Conservation (phyloP, 1,284 basidiomycete genomes). For the Cutaneotrichosporon sp. region DNA sequence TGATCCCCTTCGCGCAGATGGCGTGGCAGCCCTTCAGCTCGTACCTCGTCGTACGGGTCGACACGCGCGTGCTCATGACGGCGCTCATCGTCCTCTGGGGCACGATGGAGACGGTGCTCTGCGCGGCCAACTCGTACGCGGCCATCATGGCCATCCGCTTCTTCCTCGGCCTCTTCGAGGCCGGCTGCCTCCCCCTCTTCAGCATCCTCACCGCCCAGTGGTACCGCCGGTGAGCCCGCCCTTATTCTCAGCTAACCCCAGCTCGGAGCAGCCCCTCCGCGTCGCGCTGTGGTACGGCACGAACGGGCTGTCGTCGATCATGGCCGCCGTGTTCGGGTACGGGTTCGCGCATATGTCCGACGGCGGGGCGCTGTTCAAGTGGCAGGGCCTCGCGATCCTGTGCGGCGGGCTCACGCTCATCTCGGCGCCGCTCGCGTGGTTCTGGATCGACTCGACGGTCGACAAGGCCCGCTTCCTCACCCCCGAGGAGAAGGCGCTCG, state of each 20-base stretch:
- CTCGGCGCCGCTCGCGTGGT: constrained; percentile 46
- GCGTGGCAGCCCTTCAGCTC: constrained; percentile 51
- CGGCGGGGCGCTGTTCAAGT: constrained; percentile 33
- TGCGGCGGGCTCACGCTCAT: constrained; percentile 48
- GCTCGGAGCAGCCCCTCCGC: constrained; percentile 44
- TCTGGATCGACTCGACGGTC: constrained; percentile 45
- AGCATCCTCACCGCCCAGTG: constrained; percentile 50
- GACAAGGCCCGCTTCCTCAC: constrained; percentile 50
- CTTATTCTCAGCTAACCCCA: background rate
- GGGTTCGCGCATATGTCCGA: constrained; percentile 17
- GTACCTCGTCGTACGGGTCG: constrained; percentile 48
- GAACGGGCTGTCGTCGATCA: constrained; percentile 44
- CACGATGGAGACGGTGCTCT: constrained; percentile 38
- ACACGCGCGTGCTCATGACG: constrained; percentile 47
- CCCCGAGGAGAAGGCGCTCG: constrained; percentile 50
- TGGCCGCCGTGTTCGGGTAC: constrained; percentile 32
- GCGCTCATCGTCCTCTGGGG: constrained; percentile 47
- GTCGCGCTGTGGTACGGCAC: constrained; percentile 51
- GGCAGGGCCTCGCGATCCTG: constrained; percentile 54
- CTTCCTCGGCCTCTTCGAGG: constrained; percentile 53
- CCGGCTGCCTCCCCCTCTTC: constrained; percentile 52
- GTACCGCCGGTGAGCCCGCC: constrained; percentile 43
- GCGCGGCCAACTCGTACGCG: constrained; percentile 34
- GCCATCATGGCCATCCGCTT: constrained; percentile 46
- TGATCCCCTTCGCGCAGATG: constrained; percentile 49